Evolutionary conservation across 331 rosid genomes (phyloP).

Genomic region (Stylosanthes scabra): DNA sequence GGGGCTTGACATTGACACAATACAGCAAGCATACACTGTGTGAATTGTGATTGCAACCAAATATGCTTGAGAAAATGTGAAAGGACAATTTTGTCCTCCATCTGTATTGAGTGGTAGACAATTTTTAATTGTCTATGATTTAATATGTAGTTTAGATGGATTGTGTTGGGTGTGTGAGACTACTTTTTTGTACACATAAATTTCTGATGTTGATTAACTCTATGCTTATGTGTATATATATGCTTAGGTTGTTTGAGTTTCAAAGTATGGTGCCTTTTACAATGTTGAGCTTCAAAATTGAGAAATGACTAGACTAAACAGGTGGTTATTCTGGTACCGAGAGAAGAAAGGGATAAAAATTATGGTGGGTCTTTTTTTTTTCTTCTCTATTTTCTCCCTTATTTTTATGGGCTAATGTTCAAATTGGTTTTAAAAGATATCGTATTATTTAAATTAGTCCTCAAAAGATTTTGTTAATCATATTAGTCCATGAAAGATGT

Average conservation of each 20-base stretch:
- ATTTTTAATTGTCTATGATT: constrained; percentile 13
- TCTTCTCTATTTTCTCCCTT: too few species aligned
- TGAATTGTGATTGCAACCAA: constrained; percentile 36
- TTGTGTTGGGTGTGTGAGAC: not conserved
- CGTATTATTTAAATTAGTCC: too few species aligned
- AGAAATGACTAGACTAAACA: too few species aligned
- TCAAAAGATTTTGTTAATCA: too few species aligned
- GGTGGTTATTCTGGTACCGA: too few species aligned
- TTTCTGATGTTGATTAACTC: not conserved
- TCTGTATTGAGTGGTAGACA: constrained; percentile 1
- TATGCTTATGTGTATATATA: not conserved
- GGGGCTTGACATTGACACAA: constrained; percentile 72
- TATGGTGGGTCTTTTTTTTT: too few species aligned
- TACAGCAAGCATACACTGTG: constrained; percentile 69
- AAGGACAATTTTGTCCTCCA: constrained; percentile 2
- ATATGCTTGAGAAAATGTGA: not conserved
- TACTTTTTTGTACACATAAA: constrained; percentile 25
- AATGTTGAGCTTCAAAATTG: too few species aligned
- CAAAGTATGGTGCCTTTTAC: too few species aligned
- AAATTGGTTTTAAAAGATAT: too few species aligned
- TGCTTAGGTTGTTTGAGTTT: not conserved
- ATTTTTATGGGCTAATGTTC: too few species aligned
- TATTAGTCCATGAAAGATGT: too few species aligned
- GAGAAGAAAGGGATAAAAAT: too few species aligned
- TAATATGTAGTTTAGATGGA: constrained; percentile 28